Evolutionary conservation across 306 rosid genomes (phyloP).

Genomic region (Cercis canadensis): DNA sequence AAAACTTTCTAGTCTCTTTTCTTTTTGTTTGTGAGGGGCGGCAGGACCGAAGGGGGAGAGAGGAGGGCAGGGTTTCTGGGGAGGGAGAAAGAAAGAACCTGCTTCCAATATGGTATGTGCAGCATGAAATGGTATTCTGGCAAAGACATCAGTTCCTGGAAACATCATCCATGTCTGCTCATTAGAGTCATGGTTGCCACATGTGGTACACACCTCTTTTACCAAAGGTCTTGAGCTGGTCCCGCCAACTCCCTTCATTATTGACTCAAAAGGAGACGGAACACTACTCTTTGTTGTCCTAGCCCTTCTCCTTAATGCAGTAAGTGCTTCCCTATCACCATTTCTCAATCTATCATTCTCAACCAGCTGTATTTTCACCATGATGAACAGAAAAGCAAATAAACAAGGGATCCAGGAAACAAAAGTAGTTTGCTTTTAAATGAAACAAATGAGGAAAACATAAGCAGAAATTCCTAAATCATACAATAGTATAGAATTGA

Average conservation of each 20-base stretch:
- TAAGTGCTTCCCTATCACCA: constrained; percentile 89
- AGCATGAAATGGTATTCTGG: constrained; percentile 85
- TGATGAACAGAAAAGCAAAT: background rate
- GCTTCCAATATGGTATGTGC: constrained; percentile 81
- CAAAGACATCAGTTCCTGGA: constrained; percentile 82
- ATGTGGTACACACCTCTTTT: constrained; percentile 82
- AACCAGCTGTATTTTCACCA: constrained; percentile 57
- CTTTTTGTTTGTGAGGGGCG: no score
- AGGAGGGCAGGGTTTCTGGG: background rate
- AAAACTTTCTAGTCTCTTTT: no score
- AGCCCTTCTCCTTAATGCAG: constrained; percentile 83
- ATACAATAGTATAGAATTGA: no score
- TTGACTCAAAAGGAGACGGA: constrained; percentile 81
- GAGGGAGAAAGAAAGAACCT: constrained; percentile 43
- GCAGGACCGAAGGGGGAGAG: background rate
- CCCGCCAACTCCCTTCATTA: constrained; percentile 78
- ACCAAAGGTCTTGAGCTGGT: constrained; percentile 69
- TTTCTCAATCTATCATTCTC: constrained; percentile 88
- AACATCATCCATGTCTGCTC: constrained; percentile 86
- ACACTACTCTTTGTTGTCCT: constrained; percentile 80
- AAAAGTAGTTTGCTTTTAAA: background rate
- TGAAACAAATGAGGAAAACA: background rate
- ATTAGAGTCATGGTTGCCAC: constrained; percentile 78
- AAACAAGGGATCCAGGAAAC: background rate
- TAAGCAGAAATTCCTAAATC: no score